Evolutionary conservation across 176 grass and related monocot species (phyloP).

Genomic region (Aegilops longissima): DNA sequence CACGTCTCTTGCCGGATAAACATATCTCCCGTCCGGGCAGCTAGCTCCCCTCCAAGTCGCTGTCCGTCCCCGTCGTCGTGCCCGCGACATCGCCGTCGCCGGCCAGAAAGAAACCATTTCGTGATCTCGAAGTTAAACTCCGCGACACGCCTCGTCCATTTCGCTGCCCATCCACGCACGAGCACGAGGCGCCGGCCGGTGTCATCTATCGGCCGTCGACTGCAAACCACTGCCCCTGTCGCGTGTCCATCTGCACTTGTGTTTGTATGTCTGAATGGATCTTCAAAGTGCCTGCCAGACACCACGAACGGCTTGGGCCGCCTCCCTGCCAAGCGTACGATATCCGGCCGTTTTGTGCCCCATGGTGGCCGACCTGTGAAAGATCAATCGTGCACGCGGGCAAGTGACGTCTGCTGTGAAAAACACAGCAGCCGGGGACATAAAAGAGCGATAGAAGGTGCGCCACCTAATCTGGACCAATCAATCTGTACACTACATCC

Average conservation of each 20-base stretch:
- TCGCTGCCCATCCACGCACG: not conserved
- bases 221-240: not conserved
- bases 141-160: not conserved
- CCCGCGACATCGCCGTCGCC: not conserved
- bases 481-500: not conserved
- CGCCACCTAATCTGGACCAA: conserved; percentile 12
- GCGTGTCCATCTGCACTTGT: not conserved
- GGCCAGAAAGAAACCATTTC: not conserved
- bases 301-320: conserved; percentile 7
- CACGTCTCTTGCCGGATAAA: not conserved
- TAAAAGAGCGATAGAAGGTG: not conserved
- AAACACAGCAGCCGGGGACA: not conserved
- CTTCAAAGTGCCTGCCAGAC: too few relatives aligned
- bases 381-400: not conserved
- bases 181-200: not conserved
- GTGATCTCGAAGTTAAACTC: conserved; percentile 15
- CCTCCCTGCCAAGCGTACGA: conserved; percentile 3
- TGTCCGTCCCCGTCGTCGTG: not conserved
- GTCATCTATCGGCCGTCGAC: not conserved
- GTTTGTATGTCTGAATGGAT: too few relatives aligned
- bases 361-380: not conserved
- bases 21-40: not conserved
- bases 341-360: not conserved
- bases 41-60: not conserved
- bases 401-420: not conserved